Percentiles rank a stretch among this genome's conserved stretches.
These are phyloP conservation scores for Aureobasidium vineae DNA, from an alignment of 2,329 filamentous ascomycete species.

Conservation along the genomic window DNA sequence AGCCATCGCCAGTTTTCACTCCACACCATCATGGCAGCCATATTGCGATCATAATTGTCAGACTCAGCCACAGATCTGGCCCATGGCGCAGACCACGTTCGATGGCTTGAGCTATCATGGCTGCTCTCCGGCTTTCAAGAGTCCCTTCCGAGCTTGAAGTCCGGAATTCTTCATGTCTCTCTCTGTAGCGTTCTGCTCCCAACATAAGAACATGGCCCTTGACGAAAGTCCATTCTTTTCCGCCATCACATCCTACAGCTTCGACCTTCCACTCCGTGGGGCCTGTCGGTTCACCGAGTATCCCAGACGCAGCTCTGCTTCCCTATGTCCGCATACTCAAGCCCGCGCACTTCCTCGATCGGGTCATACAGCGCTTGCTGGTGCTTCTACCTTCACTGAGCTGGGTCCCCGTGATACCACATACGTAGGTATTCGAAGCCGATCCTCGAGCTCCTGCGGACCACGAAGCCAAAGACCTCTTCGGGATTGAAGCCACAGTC, in stretches of 20 bases:
- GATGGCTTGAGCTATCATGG: constrained; percentile 59
- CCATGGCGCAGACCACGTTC: neutral
- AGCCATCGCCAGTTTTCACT: neutral
- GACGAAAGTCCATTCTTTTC: constrained; percentile 73
- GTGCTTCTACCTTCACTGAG: too few species aligned
- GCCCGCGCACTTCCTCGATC: constrained; percentile 35
- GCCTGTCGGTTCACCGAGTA: constrained; percentile 67
- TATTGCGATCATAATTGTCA: constrained; percentile 59
- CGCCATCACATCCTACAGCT: constrained; percentile 42
- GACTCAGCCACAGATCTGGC: neutral
- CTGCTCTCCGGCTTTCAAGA: constrained; percentile 60
- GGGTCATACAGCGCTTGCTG: too few species aligned
- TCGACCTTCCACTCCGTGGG: constrained; percentile 61
- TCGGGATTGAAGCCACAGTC: constrained; percentile 76
- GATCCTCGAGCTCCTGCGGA: constrained; percentile 41
- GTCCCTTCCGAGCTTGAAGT: constrained; percentile 58
- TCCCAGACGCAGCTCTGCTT: constrained; percentile 55
- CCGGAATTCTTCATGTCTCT: constrained; percentile 68
- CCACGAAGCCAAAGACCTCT: constrained; percentile 71
- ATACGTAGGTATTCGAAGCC: constrained; percentile 18
- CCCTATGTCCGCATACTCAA: constrained; percentile 68
- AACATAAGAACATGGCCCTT: constrained; percentile 78
- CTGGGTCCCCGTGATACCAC: too few species aligned
- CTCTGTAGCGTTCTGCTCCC: constrained; percentile 77
- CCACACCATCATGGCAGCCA: constrained; percentile 54